Percentiles rank a stretch among this genome's conserved stretches.
Conservation (phyloP, 768 basidiomycete species). For the Xerocomellus dryophilus region DNA sequence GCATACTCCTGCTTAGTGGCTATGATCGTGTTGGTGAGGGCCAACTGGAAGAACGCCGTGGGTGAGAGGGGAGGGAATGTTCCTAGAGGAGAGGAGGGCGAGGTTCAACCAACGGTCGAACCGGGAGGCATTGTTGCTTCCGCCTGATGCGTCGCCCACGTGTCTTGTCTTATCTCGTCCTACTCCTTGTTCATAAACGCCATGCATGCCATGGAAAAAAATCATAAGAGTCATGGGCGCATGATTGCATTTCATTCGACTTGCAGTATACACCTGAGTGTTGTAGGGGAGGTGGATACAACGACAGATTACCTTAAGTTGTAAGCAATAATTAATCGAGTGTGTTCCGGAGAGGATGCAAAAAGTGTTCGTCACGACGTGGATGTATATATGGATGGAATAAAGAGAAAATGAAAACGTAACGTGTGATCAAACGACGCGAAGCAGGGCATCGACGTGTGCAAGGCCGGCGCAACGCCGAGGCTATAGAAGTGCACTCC, state of each 20-base stretch:
- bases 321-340: slow-evolving; percentile 22
- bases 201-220: neutral
- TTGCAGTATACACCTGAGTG: slow-evolving; percentile 17
- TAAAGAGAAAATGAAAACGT: slow-evolving; percentile 13
- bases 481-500: slow-evolving; percentile 53
- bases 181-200: no score
- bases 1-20: slow-evolving; percentile 20
- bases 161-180: neutral
- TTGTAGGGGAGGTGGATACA: slow-evolving; percentile 19
- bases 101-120: neutral
- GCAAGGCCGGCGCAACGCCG: neutral
- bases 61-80: neutral
- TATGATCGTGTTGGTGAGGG: slow-evolving; percentile 17
- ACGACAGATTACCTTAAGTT: slow-evolving; percentile 23
- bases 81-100: neutral
- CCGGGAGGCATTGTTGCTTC: neutral
- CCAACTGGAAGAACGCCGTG: slow-evolving; percentile 14
- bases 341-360: slow-evolving; percentile 17
- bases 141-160: neutral
- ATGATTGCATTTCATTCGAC: slow-evolving; percentile 10
- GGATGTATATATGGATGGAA: slow-evolving; percentile 23
- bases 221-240: neutral
- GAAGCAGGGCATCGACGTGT: slow-evolving; percentile 1
- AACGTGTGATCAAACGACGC: slow-evolving; percentile 1
- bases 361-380: slow-evolving; percentile 15